Conservation (phyloP, 2,329 filamentous ascomycete genomes). For the Epichloe elymi region DNA sequence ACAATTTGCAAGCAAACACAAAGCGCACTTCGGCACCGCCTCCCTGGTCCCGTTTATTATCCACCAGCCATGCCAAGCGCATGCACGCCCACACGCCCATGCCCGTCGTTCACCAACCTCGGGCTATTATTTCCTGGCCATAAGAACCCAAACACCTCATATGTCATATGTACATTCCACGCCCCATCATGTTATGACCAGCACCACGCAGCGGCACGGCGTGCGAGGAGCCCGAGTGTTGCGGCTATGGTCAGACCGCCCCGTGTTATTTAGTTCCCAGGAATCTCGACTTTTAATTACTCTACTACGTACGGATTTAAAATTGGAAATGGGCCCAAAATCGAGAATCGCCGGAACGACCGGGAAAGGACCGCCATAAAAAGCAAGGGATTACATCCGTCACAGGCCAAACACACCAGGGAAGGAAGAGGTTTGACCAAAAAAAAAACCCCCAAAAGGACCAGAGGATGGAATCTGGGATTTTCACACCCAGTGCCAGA, state of each 20-base stretch:
- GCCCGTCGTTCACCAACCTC: not conserved
- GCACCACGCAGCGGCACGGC: not conserved
- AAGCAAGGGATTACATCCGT: too few relatives aligned
- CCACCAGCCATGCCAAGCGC: not conserved
- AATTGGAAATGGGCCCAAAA: too few relatives aligned
- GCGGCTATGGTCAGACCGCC: slow-evolving; percentile 1
- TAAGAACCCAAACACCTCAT: not conserved
- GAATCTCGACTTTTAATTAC: too few relatives aligned
- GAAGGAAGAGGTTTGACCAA: too few relatives aligned
- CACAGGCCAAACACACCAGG: too few relatives aligned
- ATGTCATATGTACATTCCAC: not conserved
- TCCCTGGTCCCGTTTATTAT: not conserved
- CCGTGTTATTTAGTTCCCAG: not conserved
- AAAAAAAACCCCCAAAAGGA: too few relatives aligned
- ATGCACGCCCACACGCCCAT: not conserved
- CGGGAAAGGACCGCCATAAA: too few relatives aligned
- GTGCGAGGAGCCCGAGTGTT: slow-evolving; percentile 1
- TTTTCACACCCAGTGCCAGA: too few relatives aligned
- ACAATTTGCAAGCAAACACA: not conserved
- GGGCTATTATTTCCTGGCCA: not conserved
- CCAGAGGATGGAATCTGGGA: too few relatives aligned
- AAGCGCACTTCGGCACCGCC: too few relatives aligned
- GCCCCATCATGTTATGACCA: not conserved
- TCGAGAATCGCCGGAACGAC: too few relatives aligned
- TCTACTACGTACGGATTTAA: not conserved